phyloP scores from a whole-genome alignment of 1,284 basidiomycete genomes.

The Fomitiporia mediterranea region DNA sequence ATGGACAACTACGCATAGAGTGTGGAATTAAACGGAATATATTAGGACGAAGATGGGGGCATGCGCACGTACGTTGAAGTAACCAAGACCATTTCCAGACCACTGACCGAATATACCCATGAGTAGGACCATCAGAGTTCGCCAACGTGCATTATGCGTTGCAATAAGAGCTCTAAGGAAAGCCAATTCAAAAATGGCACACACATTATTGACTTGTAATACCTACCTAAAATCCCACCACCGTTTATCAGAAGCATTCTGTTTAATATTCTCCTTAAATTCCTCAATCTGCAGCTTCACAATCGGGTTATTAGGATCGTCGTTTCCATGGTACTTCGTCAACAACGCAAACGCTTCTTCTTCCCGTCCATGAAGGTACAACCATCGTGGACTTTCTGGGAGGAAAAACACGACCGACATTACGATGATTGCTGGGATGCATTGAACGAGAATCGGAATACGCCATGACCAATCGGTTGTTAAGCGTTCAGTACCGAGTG shows the following conservation, averaged over 20 bases:
- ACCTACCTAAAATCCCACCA: constrained; percentile 38
- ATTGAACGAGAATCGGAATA: constrained; percentile 24
- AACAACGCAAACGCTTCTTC: constrained; percentile 27
- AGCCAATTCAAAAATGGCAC: constrained; percentile 17
- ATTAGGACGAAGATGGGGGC: neutral
- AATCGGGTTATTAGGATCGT: constrained; percentile 26
- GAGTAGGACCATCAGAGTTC: constrained; percentile 27
- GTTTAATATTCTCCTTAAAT: constrained; percentile 38
- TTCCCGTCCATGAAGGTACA: constrained; percentile 27
- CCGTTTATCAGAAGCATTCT: constrained; percentile 41
- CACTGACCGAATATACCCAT: constrained; percentile 29
- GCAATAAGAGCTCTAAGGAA: constrained; percentile 15
- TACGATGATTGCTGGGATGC: constrained; percentile 20
- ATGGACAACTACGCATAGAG: constrained; percentile 27
- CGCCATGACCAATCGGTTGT: constrained; percentile 27
- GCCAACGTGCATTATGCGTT: constrained; percentile 25
- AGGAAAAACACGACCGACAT: constrained; percentile 23
- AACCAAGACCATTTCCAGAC: constrained; percentile 19
- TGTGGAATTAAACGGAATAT: neutral
- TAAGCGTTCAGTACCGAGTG: constrained; percentile 29
- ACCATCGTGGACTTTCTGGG: constrained; percentile 25
- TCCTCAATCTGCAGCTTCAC: constrained; percentile 39
- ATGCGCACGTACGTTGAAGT: constrained; percentile 15
- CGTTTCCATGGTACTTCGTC: constrained; percentile 28
- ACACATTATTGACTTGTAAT: neutral